A percentile compares a stretch with the other conserved stretches of the same genome.
Evolutionary conservation across 169 alveolate genomes (phyloP).

Genomic region (Plasmodium sp.): DNA sequence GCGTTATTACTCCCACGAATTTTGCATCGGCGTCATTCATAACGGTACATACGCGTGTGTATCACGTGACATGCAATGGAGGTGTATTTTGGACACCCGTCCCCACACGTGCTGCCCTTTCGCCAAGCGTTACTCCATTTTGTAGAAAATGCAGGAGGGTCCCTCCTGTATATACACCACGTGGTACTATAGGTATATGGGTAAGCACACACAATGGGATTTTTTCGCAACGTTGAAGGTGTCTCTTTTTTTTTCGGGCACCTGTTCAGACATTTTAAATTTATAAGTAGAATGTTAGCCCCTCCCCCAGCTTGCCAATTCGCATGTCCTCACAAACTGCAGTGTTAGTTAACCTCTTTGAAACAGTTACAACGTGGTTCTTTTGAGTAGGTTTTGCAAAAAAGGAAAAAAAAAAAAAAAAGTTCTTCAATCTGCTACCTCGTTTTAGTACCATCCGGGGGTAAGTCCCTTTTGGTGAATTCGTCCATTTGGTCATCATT

Average conservation of each 20-base stretch:
- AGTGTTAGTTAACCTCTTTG: neutral
- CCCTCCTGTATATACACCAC: neutral
- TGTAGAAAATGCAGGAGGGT: neutral
- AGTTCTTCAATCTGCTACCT: neutral
- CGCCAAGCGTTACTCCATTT: neutral
- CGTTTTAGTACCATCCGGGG: neutral
- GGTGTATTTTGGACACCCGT: neutral
- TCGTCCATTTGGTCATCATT: neutral
- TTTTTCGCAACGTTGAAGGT: neutral
- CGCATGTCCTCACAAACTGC: neutral
- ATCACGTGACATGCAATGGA: neutral
- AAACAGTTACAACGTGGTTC: neutral
- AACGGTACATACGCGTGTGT: neutral
- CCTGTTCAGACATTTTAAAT: neutral
- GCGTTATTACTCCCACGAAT: neutral
- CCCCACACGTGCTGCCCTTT: neutral
- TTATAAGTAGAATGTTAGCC: neutral
- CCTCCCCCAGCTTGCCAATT: neutral
- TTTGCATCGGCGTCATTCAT: neutral
- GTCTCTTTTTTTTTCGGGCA: neutral
- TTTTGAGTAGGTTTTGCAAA: neutral
- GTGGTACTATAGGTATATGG: neutral
- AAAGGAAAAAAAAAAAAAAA: neutral
- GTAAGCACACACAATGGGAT: neutral
- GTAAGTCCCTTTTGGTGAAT: neutral